A percentile compares a stretch with the other conserved stretches of the same genome.
phyloP scores from a whole-genome alignment of 2,329 filamentous ascomycete species.

The Chaetothyriales sp. region DNA sequence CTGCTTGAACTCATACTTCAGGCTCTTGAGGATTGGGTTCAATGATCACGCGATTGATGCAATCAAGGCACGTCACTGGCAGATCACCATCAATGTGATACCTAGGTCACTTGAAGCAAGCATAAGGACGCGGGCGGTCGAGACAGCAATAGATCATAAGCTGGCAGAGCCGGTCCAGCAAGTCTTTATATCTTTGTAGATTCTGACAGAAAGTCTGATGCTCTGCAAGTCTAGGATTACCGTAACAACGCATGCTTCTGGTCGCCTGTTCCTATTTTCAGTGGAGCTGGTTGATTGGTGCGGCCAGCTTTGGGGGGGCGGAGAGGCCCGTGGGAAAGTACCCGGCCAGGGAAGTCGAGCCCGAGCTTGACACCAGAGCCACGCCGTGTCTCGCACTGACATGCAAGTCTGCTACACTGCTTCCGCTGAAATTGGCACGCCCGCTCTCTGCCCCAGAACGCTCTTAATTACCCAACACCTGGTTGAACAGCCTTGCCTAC shows the following conservation, averaged over 20 bases:
- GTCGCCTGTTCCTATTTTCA: background rate
- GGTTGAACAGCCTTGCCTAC: background rate
- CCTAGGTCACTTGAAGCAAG: background rate
- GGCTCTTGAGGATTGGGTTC: background rate
- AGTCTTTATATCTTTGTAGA: too few species aligned
- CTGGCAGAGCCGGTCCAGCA: background rate
- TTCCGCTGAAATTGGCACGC: background rate
- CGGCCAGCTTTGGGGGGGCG: background rate
- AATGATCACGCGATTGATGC: background rate
- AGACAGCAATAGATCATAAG: background rate
- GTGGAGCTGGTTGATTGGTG: background rate
- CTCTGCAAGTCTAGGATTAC: too few species aligned
- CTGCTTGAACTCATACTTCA: background rate
- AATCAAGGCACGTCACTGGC: background rate
- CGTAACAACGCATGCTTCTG: too few species aligned
- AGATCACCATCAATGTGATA: background rate
- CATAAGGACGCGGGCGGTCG: background rate
- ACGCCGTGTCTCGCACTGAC: background rate
- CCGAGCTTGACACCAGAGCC: background rate
- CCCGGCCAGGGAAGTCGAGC: too few species aligned
- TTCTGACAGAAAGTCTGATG: too few species aligned
- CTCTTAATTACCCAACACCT: background rate
- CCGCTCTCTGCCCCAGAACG: background rate
- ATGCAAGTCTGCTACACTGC: background rate
- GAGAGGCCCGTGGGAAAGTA: background rate